A percentile compares a stretch with the other conserved stretches of the same genome.
Evolutionary conservation across 257 asterid species (phyloP).

Genomic region (Ligustrum vulgare): DNA sequence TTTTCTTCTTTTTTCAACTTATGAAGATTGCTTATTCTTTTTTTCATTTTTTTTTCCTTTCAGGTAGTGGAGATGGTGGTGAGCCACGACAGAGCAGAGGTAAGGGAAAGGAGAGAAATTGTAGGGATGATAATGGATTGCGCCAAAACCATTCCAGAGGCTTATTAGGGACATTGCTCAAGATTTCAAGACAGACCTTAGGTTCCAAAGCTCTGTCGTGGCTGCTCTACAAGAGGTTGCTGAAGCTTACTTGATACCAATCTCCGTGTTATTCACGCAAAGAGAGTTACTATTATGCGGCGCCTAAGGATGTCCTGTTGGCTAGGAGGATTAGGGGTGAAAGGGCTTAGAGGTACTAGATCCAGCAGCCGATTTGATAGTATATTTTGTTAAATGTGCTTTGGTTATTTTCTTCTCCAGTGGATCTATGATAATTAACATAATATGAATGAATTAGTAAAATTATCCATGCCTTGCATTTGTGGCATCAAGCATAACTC

Average conservation of each 20-base stretch:
- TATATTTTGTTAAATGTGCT: neutral
- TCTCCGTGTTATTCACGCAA: neutral
- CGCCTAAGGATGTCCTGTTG: neutral
- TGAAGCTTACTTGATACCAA: slow-evolving; percentile 2
- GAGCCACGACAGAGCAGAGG: too few relatives aligned
- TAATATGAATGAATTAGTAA: neutral
- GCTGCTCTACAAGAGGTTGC: slow-evolving; percentile 1
- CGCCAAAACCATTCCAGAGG: slow-evolving; percentile 6
- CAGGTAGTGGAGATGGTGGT: too few relatives aligned
- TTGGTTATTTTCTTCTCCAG: neutral
- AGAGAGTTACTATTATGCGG: slow-evolving; percentile 3
- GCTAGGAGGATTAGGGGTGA: slow-evolving; percentile 6
- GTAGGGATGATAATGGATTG: too few relatives aligned
- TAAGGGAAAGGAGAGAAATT: too few relatives aligned
- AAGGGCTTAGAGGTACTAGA: neutral
- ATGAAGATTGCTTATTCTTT: too few relatives aligned
- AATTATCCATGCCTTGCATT: neutral
- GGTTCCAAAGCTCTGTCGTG: slow-evolving; percentile 2
- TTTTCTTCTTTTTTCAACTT: too few relatives aligned
- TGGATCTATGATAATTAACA: too few relatives aligned
- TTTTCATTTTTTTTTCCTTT: too few relatives aligned
- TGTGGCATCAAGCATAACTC: neutral
- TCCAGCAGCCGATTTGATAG: neutral
- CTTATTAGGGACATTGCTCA: slow-evolving; percentile 1
- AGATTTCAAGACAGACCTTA: neutral